Evolutionary conservation across 2,329 filamentous ascomycete genomes (phyloP), one percentile per base, ranked within the genome.

Genomic region (Botrytis byssoidea): DNA sequence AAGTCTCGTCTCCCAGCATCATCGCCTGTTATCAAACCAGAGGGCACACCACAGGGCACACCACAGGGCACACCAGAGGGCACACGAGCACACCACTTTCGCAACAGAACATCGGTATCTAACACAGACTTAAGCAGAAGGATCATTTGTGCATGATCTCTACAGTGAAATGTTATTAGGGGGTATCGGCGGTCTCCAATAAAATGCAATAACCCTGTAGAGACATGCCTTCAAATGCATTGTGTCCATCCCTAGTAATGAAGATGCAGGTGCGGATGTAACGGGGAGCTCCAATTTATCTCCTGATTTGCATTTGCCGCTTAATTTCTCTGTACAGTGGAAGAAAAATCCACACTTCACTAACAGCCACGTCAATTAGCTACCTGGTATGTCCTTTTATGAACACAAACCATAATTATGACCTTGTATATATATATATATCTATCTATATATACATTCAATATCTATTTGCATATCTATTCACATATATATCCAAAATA

Each of bases 241-340:
- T 37, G 37, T 32, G 29, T 29, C 44, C 42, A 68, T n/a, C 40
- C 25, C 60, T 42, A 40, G 22, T 16, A 42, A 42, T 63, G 60
- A 37, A 63, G 60, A 42, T 40, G 65, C 65, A 55, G 65, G 48
- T 51, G 65, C 65, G 65, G 29, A 68, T 68, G 65, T 57, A 69
- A 29, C 46, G 32, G 35, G 66, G 46, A 69, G 25, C 6, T 57
- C 5, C 37, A 29, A 29, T 64, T 64, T 29, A 64, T 42, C 60
- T 64, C 60, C 60, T 64, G 60, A 64, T 64, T 64, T 64, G 60
- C 60, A 64, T 64, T 64, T 44, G 61, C 61, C 37, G 37, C 61
- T 44, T 67, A 22, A 35, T 46, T 66, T 29, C 51, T 57, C 29
- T 66, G 18, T 18, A 10, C 60, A 10, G 37, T 29, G 44, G 48